phyloP scores from a whole-genome alignment of 139 green algal genomes.

The Pleodorina starrii region DNA sequence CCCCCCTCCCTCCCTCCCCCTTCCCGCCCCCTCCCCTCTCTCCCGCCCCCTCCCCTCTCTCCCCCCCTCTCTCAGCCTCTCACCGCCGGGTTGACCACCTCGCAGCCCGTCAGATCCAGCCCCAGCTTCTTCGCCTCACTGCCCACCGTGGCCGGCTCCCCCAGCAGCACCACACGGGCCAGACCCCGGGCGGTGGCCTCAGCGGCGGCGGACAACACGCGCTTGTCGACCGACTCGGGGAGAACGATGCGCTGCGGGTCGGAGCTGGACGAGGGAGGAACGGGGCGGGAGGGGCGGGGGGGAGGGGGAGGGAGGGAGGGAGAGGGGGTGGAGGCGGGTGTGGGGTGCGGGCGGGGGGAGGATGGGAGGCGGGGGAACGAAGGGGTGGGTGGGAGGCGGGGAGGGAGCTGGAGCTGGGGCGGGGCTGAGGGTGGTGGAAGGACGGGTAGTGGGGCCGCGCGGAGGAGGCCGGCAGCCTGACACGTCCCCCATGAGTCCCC shows the following conservation, averaged over 20 bases:
- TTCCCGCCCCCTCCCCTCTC: neutral
- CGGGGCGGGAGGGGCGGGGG: neutral
- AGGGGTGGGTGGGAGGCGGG: no score
- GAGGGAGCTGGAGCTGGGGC: no score
- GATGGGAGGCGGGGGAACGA: no score
- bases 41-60: neutral
- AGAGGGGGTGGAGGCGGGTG: no score
- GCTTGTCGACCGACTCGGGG: slow-evolving; percentile 76
- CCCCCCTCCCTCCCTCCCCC: neutral
- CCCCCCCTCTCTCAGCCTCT: neutral
- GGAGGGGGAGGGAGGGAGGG: no score
- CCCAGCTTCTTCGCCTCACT: slow-evolving; percentile 70
- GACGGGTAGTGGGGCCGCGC: no score
- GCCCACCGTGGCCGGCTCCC: slow-evolving; percentile 53
- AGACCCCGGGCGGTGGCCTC: slow-evolving; percentile 76
- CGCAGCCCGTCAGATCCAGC: slow-evolving; percentile 75
- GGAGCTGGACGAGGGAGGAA: neutral
- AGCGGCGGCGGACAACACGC: slow-evolving; percentile 78
- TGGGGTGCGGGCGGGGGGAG: no score
- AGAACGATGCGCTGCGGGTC: slow-evolving; percentile 88
- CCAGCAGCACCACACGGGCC: slow-evolving; percentile 84
- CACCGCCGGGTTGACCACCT: slow-evolving; percentile 74
- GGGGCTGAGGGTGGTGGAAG: no score
- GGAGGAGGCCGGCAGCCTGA: no score
- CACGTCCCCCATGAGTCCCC: no score